Evolutionary conservation across 352 stramenopile genomes (phyloP).

Genomic region (Phytophthora sojae): DNA sequence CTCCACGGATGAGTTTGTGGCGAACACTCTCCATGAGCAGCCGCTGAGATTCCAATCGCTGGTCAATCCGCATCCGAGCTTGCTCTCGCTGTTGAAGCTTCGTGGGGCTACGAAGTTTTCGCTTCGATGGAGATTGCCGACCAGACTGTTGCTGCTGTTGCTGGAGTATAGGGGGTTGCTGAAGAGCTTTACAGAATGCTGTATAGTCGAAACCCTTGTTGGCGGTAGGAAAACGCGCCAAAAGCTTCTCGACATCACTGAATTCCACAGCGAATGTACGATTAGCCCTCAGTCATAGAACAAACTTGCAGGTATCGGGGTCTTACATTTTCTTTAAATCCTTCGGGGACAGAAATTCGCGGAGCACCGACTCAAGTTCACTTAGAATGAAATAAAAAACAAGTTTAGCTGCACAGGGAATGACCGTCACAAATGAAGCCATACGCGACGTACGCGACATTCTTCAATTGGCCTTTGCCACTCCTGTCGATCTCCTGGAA

Average conservation of each 20-base stretch:
- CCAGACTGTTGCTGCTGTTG: constrained; percentile 5
- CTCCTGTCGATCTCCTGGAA: constrained; percentile 28
- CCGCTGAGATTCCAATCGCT: constrained; percentile 56
- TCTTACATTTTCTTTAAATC: constrained; percentile 31
- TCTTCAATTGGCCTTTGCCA: constrained; percentile 23
- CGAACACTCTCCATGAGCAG: constrained; percentile 57
- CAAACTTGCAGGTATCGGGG: neutral
- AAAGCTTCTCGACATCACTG: constrained; percentile 21
- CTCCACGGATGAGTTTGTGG: constrained; percentile 58
- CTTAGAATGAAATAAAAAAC: constrained; percentile 3
- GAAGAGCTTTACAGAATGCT: constrained; percentile 36
- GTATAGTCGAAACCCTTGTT: constrained; percentile 36
- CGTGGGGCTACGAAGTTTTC: constrained; percentile 20
- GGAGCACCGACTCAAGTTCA: constrained; percentile 19
- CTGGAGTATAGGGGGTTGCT: constrained; percentile 15
- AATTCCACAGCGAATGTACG: neutral
- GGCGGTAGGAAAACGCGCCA: constrained; percentile 4
- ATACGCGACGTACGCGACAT: constrained; percentile 5
- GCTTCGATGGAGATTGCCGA: constrained; percentile 20
- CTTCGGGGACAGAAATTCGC: constrained; percentile 13
- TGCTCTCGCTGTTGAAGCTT: constrained; percentile 22
- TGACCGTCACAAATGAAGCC: neutral
- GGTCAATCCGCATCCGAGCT: constrained; percentile 52
- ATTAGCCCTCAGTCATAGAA: constrained; percentile 9
- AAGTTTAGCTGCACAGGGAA: neutral